Percentiles rank a stretch among this genome's conserved stretches.
Evolutionary conservation across 164 flowering plant genomes (phyloP).

Genomic region (Chloranthus sessilifolius): DNA sequence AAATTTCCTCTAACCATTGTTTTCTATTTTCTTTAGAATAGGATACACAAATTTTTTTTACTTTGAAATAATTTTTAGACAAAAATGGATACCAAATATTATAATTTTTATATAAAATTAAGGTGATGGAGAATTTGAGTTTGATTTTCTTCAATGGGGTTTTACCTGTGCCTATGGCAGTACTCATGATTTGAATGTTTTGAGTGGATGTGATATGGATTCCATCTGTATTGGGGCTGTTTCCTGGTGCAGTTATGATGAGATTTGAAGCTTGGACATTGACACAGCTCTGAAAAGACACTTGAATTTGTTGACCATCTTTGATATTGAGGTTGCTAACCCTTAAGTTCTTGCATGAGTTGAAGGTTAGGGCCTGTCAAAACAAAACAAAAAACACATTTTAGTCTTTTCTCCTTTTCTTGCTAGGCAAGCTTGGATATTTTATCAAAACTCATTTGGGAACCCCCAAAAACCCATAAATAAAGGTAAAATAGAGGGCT

Average conservation of each 20-base stretch:
- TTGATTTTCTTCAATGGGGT: not conserved
- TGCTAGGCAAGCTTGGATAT: too few relatives aligned
- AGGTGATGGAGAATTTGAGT: not conserved
- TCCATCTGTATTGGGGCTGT: constrained; percentile 88
- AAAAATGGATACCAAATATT: too few relatives aligned
- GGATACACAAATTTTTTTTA: too few relatives aligned
- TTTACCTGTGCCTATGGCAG: constrained; percentile 54
- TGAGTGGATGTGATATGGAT: constrained; percentile 55
- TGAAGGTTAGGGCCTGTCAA: constrained; percentile 65
- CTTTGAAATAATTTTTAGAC: too few relatives aligned
- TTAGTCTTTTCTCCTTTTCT: too few relatives aligned
- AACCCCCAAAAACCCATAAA: too few relatives aligned
- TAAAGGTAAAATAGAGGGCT: too few relatives aligned
- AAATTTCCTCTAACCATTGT: too few relatives aligned
- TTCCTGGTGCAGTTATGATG: constrained; percentile 37
- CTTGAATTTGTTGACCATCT: constrained; percentile 75
- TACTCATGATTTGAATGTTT: constrained; percentile 31
- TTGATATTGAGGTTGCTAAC: constrained; percentile 35
- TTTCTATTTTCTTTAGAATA: too few relatives aligned
- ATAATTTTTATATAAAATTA: too few relatives aligned
- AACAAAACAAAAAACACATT: not conserved
- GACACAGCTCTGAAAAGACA: constrained; percentile 38
- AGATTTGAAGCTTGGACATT: constrained; percentile 41
- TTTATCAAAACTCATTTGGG: too few relatives aligned
- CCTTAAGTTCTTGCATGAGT: constrained; percentile 43